Percentiles rank a stretch among this genome's conserved stretches.
phyloP scores from a whole-genome alignment of 306 rosid species.

The Ormosia emarginata region DNA sequence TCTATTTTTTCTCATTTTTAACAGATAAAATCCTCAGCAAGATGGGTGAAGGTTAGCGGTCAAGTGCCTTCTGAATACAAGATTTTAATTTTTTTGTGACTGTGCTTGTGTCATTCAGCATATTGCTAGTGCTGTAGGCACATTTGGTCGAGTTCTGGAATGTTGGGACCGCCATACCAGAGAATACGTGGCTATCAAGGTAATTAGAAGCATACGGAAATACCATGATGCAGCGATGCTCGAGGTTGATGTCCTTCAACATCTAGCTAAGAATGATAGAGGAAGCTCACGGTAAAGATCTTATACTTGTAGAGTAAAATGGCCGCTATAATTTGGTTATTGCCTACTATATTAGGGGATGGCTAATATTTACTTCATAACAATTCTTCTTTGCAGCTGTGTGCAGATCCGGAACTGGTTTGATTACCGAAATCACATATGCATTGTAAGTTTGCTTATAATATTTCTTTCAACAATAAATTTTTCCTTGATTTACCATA shows the following conservation, averaged over 20 bases:
- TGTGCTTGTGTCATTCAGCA: slow-evolving; percentile 87
- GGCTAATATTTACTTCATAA: slow-evolving; percentile 13
- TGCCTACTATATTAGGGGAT: background rate
- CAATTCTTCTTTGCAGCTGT: slow-evolving; percentile 57
- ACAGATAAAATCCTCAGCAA: slow-evolving; percentile 95
- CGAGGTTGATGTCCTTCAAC: slow-evolving; percentile 82
- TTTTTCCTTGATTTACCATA: background rate
- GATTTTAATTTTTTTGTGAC: slow-evolving; percentile 68
- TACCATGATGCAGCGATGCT: slow-evolving; percentile 96
- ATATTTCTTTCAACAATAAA: background rate
- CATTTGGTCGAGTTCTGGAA: slow-evolving; percentile 99
- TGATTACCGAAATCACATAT: slow-evolving; percentile 93
- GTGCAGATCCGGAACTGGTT: slow-evolving; percentile 87
- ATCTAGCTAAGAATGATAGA: slow-evolving; percentile 52
- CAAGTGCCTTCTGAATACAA: slow-evolving; percentile 79
- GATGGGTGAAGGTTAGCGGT: slow-evolving; percentile 99
- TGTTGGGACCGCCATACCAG: slow-evolving; percentile 93
- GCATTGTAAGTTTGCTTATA: slow-evolving; percentile 72
- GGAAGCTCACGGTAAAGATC: slow-evolving; percentile 60
- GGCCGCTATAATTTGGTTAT: slow-evolving; percentile 21
- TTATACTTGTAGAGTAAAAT: background rate
- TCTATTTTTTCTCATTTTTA: background rate
- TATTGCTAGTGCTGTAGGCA: slow-evolving; percentile 99
- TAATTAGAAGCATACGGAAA: slow-evolving; percentile 77
- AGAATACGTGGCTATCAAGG: slow-evolving; percentile 92